Conservation (phyloP, 139 green algal genomes). For the Chlamydomonas urium region DNA sequence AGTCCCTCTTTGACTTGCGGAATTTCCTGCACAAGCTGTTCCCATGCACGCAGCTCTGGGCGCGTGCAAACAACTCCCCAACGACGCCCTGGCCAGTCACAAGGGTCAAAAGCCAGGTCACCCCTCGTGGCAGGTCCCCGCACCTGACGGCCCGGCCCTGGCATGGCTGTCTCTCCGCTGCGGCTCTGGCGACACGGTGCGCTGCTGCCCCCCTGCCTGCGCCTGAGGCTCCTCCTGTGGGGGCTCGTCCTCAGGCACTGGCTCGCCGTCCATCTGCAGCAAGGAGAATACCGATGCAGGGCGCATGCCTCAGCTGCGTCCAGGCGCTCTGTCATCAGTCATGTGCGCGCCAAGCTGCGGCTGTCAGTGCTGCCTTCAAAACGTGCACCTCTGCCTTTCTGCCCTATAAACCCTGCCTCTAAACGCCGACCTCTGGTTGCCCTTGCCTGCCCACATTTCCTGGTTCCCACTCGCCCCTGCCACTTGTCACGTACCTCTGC, state of each 20-base stretch:
- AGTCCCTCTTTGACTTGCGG: no score
- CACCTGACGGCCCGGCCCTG: not conserved
- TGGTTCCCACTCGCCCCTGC: not conserved
- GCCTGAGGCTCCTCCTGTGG: not conserved
- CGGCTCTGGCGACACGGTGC: not conserved
- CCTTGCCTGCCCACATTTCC: not conserved
- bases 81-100: no score
- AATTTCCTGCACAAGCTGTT: no score
- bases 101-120: no score
- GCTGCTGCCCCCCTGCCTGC: not conserved
- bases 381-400: not conserved
- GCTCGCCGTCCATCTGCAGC: not conserved
- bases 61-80: no score
- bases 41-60: no score
- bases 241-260: not conserved
- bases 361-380: not conserved
- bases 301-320: no score
- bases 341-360: not conserved
- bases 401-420: not conserved
- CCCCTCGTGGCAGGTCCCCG: no score
- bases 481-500: constrained; percentile 52
- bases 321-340: not conserved
- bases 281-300: no score
- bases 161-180: not conserved
- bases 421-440: not conserved